These are phyloP conservation scores for Alternaria gansuensis DNA, from an alignment of 2,329 filamentous ascomycete species.

Conservation along the genomic window DNA sequence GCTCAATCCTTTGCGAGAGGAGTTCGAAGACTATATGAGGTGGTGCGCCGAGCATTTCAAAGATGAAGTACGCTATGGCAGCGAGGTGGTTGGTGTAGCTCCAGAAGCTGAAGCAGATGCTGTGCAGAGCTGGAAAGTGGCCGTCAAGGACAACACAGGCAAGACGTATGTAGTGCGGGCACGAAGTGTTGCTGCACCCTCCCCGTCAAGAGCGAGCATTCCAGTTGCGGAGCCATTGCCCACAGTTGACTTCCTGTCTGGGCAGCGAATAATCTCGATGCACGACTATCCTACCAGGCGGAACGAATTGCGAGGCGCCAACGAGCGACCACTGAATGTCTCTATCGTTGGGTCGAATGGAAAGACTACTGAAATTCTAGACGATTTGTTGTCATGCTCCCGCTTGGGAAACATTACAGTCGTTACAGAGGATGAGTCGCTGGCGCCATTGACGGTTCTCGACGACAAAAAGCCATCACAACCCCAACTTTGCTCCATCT, in stretches of 20 bases:
- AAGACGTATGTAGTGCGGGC: slow-evolving; percentile 38
- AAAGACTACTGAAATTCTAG: slow-evolving; percentile 43
- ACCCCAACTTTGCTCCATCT: slow-evolving; percentile 49
- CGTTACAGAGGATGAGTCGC: slow-evolving; percentile 45
- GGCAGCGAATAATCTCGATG: slow-evolving; percentile 47
- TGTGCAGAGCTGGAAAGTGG: slow-evolving; percentile 42
- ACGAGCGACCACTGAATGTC: slow-evolving; percentile 43
- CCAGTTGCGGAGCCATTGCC: slow-evolving; percentile 34
- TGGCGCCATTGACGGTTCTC: slow-evolving; percentile 42
- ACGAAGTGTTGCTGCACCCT: slow-evolving; percentile 42
- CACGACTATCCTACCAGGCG: slow-evolving; percentile 45
- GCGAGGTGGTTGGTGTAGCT: slow-evolving; percentile 43
- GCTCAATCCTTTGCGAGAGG: slow-evolving; percentile 49
- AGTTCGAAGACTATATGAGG: slow-evolving; percentile 53
- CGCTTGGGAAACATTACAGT: slow-evolving; percentile 49
- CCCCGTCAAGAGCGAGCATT: slow-evolving; percentile 27
- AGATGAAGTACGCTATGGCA: slow-evolving; percentile 42
- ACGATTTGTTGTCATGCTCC: slow-evolving; percentile 47
- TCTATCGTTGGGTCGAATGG: slow-evolving; percentile 45
- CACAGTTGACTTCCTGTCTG: slow-evolving; percentile 42
- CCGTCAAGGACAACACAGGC: slow-evolving; percentile 38
- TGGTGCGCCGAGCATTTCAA: slow-evolving; percentile 50
- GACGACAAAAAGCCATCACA: slow-evolving; percentile 38
- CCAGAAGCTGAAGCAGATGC: slow-evolving; percentile 34
- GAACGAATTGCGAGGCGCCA: slow-evolving; percentile 41